Conservation (phyloP, 2,329 filamentous ascomycete species). For the Magnaporthales sp. region DNA sequence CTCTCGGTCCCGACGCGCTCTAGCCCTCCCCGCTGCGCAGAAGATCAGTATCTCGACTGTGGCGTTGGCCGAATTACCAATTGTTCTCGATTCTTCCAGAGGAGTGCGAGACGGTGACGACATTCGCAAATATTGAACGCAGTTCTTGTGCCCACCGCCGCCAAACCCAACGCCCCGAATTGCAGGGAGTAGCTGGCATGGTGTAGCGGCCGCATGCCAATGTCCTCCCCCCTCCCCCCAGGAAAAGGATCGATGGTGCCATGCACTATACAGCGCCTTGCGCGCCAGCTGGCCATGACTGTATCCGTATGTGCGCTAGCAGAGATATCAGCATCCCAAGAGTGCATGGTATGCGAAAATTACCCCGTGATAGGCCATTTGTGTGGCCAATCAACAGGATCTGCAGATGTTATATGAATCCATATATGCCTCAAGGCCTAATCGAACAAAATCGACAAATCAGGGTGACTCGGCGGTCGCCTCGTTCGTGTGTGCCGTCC, state of each 20-base stretch:
- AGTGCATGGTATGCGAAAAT: background rate
- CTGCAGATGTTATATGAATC: background rate
- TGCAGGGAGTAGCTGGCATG: background rate
- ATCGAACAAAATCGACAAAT: background rate
- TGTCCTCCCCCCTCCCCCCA: background rate
- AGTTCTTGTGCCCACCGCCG: background rate
- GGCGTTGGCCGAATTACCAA: background rate
- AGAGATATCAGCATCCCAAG: no score
- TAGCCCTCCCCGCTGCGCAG: no score
- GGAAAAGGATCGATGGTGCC: background rate
- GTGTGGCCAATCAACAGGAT: background rate
- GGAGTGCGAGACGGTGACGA: background rate
- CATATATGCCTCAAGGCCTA: background rate
- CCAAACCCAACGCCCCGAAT: background rate
- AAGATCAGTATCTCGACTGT: no score
- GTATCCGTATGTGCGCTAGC: no score
- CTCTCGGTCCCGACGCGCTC: background rate
- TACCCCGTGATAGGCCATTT: background rate
- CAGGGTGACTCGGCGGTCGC: background rate
- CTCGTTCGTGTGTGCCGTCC: background rate
- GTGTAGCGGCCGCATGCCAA: background rate
- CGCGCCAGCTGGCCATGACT: background rate
- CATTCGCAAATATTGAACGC: background rate
- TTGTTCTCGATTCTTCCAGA: background rate
- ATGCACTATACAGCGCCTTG: background rate